A percentile compares a stretch with the other conserved stretches of the same genome.
phyloP scores from a whole-genome alignment of 2,329 filamentous ascomycete species.

The Xylariales sp. region DNA sequence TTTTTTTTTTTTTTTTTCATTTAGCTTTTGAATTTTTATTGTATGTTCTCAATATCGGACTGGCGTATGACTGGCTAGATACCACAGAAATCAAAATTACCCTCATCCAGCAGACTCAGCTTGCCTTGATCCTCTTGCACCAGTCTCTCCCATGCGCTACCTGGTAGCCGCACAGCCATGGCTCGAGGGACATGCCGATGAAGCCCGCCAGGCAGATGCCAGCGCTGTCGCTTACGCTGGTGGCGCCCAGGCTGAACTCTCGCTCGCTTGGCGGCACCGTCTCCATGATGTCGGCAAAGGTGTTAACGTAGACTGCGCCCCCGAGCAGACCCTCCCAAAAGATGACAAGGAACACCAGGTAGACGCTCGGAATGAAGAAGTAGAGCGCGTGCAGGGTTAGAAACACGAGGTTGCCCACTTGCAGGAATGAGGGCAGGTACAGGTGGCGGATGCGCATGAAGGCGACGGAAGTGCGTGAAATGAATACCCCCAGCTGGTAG shows the following conservation, averaged over 20 bases:
- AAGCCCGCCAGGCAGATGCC: constrained; percentile 89
- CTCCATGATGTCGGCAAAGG: constrained; percentile 91
- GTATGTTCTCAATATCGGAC: no score
- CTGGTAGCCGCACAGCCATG: constrained; percentile 78
- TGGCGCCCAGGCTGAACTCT: constrained; percentile 87
- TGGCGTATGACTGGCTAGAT: no score
- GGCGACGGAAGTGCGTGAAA: constrained; percentile 86
- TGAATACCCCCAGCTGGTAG: constrained; percentile 92
- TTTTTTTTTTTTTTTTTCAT: no score
- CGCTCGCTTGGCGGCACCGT: constrained; percentile 71
- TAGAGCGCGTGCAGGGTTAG: constrained; percentile 74
- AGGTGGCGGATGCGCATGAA: constrained; percentile 78
- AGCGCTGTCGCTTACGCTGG: constrained; percentile 85
- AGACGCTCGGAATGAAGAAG: constrained; percentile 80
- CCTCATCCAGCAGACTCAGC: constrained; percentile 18
- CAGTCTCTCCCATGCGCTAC: constrained; percentile 73
- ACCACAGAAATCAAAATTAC: no score
- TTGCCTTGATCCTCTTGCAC: constrained; percentile 54
- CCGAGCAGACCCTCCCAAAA: constrained; percentile 95
- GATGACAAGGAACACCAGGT: constrained; percentile 76
- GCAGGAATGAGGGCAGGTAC: constrained; percentile 78
- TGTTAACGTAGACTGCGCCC: constrained; percentile 91
- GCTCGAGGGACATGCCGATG: constrained; percentile 77
- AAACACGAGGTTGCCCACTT: constrained; percentile 71
- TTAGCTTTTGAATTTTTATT: no score